Evolutionary conservation across 768 basidiomycete species (phyloP).

Genomic region (Macrolepiota fuliginosa): DNA sequence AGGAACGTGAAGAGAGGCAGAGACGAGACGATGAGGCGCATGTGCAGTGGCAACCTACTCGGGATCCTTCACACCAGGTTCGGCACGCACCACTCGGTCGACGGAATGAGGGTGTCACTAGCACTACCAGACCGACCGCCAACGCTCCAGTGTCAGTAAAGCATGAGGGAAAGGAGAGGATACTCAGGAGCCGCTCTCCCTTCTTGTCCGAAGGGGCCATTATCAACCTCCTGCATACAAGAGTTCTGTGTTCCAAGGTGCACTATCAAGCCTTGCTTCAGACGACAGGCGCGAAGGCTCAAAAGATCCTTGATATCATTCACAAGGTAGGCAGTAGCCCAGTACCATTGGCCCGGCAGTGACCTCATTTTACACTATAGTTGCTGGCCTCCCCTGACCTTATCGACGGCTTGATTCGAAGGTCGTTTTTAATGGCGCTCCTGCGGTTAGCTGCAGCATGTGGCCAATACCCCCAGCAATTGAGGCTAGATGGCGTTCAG

Average conservation of each 20-base stretch:
- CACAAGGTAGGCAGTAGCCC: background rate
- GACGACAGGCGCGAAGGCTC: background rate
- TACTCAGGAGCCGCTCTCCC: no score
- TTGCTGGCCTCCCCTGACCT: background rate
- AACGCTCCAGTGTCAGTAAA: background rate
- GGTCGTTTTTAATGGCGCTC: background rate
- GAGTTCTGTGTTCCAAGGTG: background rate
- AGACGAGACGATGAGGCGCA: constrained; percentile 34
- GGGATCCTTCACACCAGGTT: background rate
- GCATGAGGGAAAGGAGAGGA: no score
- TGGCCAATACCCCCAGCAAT: background rate
- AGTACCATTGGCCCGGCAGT: background rate
- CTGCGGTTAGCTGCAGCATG: background rate
- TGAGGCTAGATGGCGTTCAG: constrained; percentile 1
- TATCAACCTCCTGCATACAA: background rate
- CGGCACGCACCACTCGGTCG: constrained; percentile 9
- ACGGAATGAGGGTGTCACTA: constrained; percentile 22
- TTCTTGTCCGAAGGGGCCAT: background rate
- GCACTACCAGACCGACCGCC: constrained; percentile 15
- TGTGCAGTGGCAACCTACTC: constrained; percentile 14
- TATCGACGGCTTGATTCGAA: background rate
- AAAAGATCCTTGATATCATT: background rate
- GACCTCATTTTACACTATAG: background rate
- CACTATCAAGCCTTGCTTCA: background rate
- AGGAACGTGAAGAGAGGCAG: constrained; percentile 29